A percentile compares a stretch with the other conserved stretches of the same genome.
Evolutionary conservation across 306 rosid genomes (phyloP).

Genomic region (Cucurbita moschata): DNA sequence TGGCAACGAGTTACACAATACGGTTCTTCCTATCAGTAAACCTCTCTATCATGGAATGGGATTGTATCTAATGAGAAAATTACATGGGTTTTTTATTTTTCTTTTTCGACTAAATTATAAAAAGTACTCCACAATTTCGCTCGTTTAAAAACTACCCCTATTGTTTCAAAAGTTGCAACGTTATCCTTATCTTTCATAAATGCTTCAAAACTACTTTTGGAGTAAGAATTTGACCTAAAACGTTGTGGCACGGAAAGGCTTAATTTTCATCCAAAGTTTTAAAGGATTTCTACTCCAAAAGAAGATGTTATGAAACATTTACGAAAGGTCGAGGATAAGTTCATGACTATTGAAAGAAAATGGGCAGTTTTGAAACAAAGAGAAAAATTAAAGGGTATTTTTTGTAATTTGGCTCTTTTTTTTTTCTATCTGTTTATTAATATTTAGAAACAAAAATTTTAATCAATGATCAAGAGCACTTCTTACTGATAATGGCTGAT

Average conservation of each 20-base stretch:
- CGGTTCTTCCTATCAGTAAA: not conserved
- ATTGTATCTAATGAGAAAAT: not conserved
- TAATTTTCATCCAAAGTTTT: too few relatives aligned
- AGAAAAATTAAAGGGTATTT: not conserved
- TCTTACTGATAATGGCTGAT: conserved; percentile 46
- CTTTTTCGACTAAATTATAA: not conserved
- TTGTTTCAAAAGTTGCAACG: not conserved
- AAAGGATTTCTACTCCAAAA: not conserved
- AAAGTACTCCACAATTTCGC: not conserved
- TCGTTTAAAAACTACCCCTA: not conserved
- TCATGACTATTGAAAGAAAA: too few relatives aligned
- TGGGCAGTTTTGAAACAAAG: not conserved
- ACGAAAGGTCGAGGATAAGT: too few relatives aligned
- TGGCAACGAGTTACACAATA: not conserved
- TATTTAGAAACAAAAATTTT: not conserved
- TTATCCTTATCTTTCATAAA: too few relatives aligned
- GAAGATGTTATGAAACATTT: not conserved
- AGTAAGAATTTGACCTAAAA: too few relatives aligned
- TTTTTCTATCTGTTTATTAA: not conserved
- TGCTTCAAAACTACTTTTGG: not conserved
- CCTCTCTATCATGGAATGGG: not conserved
- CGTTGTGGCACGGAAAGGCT: too few relatives aligned
- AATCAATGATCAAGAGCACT: conserved; percentile 39
- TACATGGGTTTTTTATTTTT: not conserved
- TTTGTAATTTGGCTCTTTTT: not conserved